A percentile compares a stretch with the other conserved stretches of the same genome.
These are phyloP conservation scores for Fusarium mangiferae DNA, from an alignment of 2,329 filamentous ascomycete species.

Conservation along the genomic window DNA sequence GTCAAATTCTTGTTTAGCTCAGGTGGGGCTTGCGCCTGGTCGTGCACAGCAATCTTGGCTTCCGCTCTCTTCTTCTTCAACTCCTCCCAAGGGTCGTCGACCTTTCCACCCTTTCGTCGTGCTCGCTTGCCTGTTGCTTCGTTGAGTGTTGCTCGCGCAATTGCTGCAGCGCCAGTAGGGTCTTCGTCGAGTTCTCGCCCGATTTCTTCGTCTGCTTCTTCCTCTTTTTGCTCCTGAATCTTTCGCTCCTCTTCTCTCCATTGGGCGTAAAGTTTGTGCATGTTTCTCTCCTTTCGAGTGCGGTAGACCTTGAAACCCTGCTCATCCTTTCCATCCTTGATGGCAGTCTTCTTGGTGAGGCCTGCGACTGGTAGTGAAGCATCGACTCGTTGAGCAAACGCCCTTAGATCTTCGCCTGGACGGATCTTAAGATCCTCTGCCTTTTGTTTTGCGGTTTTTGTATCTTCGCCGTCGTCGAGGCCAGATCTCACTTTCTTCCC, in stretches of 20 bases:
- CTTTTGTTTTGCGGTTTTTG: constrained; percentile 39
- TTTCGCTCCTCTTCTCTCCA: constrained; percentile 75
- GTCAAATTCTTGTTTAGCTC: constrained; percentile 65
- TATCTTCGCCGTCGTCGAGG: constrained; percentile 73
- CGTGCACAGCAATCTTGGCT: constrained; percentile 61
- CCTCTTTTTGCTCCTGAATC: constrained; percentile 71
- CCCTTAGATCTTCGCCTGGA: constrained; percentile 83
- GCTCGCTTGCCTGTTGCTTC: constrained; percentile 51
- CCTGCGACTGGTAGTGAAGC: constrained; percentile 81
- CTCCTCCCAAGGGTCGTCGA: constrained; percentile 81
- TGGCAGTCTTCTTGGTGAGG: constrained; percentile 69
- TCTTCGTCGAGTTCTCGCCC: constrained; percentile 70
- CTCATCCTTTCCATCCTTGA: constrained; percentile 70
- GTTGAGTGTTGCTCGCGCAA: constrained; percentile 55
- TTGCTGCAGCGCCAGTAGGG: constrained; percentile 59
- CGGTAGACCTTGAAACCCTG: constrained; percentile 73
- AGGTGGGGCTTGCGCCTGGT: constrained; percentile 80
- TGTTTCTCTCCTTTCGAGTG: constrained; percentile 86
- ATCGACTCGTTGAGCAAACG: constrained; percentile 86
- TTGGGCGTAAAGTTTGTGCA: constrained; percentile 83
- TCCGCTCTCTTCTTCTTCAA: constrained; percentile 74
- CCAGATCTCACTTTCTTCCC: constrained; percentile 70
- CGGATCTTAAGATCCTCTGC: constrained; percentile 71
- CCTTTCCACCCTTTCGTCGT: constrained; percentile 59
- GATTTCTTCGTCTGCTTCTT: constrained; percentile 72